These are phyloP conservation scores for Uronychia binucleata DNA, from an alignment of 73 alveolate genomes.

Conservation along the genomic window DNA sequence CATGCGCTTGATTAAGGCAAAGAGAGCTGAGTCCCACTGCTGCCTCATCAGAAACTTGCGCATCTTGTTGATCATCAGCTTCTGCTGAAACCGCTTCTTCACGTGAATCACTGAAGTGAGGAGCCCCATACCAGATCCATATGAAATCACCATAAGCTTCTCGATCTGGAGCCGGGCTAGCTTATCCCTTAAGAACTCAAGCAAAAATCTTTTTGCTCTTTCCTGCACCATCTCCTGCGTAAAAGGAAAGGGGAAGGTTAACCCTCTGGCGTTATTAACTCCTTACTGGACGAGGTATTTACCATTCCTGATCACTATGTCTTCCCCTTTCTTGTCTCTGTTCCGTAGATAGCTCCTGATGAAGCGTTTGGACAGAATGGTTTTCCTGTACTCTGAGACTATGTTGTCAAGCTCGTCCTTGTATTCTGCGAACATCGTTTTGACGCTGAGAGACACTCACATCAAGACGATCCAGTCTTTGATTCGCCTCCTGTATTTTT, in stretches of 20 bases:
- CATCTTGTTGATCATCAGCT: not conserved
- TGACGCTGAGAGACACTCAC: not conserved
- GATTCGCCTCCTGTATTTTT: not conserved
- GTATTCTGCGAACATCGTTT: not conserved
- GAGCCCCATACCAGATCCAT: not conserved
- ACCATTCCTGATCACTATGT: not conserved
- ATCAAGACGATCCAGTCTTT: not conserved
- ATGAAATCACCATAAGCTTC: not conserved
- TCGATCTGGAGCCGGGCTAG: not conserved
- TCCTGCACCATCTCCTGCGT: no score
- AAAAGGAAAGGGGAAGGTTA: no score
- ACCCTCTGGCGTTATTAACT: no score
- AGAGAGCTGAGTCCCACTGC: not conserved
- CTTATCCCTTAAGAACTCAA: not conserved
- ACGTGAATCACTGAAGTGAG: not conserved
- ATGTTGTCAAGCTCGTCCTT: not conserved
- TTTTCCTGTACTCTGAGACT: not conserved
- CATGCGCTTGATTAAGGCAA: not conserved
- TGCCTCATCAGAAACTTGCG: not conserved
- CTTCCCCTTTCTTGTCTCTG: not conserved
- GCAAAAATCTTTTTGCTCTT: not conserved
- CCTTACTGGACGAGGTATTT: not conserved
- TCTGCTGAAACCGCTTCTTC: not conserved
- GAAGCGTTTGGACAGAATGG: not conserved
- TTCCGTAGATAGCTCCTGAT: not conserved